phyloP scores from a whole-genome alignment of 2,329 filamentous ascomycete genomes.

The Aspergillus niger region DNA sequence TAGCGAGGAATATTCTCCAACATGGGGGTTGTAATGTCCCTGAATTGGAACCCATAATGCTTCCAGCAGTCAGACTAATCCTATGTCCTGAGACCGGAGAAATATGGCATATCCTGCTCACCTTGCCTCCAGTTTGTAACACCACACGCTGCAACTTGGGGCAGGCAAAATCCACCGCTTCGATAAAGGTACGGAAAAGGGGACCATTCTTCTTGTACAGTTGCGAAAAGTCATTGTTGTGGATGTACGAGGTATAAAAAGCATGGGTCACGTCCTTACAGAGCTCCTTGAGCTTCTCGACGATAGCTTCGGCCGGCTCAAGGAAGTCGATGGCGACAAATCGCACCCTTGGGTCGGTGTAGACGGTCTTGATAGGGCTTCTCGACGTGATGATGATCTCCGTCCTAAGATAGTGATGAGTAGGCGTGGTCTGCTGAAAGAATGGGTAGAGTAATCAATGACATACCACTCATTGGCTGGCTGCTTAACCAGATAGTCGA shows the following conservation, averaged over 20 bases:
- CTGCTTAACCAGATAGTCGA: neutral
- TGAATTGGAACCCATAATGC: no score
- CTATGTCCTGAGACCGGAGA: no score
- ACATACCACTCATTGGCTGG: neutral
- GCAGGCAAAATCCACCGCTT: constrained; percentile 25
- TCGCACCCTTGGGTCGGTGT: constrained; percentile 24
- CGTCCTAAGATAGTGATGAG: constrained; percentile 8
- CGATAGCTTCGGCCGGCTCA: constrained; percentile 19
- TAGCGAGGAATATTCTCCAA: no score
- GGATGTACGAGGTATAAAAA: constrained; percentile 38
- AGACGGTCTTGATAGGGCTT: constrained; percentile 22
- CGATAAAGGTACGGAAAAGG: constrained; percentile 37
- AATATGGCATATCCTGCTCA: neutral
- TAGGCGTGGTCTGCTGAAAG: neutral
- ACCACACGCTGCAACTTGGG: constrained; percentile 26
- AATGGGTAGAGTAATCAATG: neutral
- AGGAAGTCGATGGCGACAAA: constrained; percentile 37
- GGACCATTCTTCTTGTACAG: constrained; percentile 30
- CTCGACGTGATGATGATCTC: constrained; percentile 34
- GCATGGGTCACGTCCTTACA: constrained; percentile 36
- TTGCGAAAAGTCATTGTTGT: constrained; percentile 30
- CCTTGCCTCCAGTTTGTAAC: constrained; percentile 36
- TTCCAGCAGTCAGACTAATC: no score
- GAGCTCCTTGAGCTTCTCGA: constrained; percentile 15
- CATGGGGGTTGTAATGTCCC: no score